Conservation (phyloP, 768 basidiomycete genomes). For the Exidia glandulosa region DNA sequence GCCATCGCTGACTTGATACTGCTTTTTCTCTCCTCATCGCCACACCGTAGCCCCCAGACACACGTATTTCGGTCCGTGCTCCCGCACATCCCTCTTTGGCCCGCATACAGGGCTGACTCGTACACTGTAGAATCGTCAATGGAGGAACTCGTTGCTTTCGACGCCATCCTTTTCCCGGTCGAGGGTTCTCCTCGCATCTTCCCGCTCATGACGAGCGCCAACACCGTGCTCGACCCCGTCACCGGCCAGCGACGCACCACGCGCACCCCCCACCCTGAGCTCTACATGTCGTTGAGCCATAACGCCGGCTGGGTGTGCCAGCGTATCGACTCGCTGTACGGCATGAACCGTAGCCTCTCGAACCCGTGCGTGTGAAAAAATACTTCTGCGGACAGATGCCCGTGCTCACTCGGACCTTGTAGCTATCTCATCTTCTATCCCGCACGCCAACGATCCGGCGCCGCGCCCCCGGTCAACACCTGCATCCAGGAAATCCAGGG, state of each 20-base stretch:
- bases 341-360: slow-evolving; percentile 69
- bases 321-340: slow-evolving; percentile 11
- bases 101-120: background rate
- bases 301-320: slow-evolving; percentile 36
- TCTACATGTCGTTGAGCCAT: slow-evolving; percentile 61
- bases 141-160: slow-evolving; percentile 54
- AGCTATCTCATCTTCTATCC: slow-evolving; percentile 72
- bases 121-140: slow-evolving; percentile 21
- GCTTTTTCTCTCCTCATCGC: no score
- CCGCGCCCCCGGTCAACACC: slow-evolving; percentile 75
- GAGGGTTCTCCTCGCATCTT: slow-evolving; percentile 66
- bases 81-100: background rate
- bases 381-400: background rate
- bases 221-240: slow-evolving; percentile 6
- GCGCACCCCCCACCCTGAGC: slow-evolving; percentile 72
- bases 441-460: slow-evolving; percentile 60
- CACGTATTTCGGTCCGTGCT: background rate
- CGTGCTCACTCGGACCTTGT: background rate
- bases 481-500: slow-evolving; percentile 67
- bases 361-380: slow-evolving; percentile 29
- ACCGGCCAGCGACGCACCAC: slow-evolving; percentile 14
- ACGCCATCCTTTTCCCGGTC: slow-evolving; percentile 68
- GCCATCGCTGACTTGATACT: no score
- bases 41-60: no score
- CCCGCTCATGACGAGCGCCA: slow-evolving; percentile 66